Conservation (phyloP, 1,139 yeast genomes). For the Meyerozyma smithsonii region DNA sequence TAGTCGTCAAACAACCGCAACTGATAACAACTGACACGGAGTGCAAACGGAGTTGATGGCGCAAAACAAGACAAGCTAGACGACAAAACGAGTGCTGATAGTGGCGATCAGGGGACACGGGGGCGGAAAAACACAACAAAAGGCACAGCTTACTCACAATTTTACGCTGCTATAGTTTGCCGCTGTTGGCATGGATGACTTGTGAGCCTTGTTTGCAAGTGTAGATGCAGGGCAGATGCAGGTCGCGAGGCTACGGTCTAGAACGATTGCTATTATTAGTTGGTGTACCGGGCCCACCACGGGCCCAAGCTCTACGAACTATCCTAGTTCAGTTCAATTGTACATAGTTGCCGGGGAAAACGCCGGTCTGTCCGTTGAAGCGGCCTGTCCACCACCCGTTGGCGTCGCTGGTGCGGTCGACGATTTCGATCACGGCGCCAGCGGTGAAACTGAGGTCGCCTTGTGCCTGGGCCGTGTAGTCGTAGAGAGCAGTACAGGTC, state of each 20-base stretch:
- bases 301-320: background rate
- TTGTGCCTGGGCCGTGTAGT: conserved; percentile 77
- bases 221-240: background rate
- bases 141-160: background rate
- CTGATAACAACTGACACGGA: background rate
- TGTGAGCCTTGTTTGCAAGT: conserved; percentile 1
- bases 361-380: conserved; percentile 80
- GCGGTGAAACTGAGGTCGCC: conserved; percentile 88
- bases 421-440: conserved; percentile 79
- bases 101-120: background rate
- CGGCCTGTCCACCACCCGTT: conserved; percentile 99
- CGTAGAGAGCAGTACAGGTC: conserved; percentile 72
- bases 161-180: background rate
- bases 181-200: conserved; percentile 1
- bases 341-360: conserved; percentile 95
- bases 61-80: background rate
- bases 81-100: too few species aligned
- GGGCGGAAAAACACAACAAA: background rate
- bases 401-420: conserved; percentile 74
- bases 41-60: background rate
- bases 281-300: background rate
- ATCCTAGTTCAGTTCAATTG: conserved; percentile 42
- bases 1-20: background rate
- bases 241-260: background rate
- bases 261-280: background rate